Percentiles rank a stretch among this genome's conserved stretches.
Evolutionary conservation across 73 alveolate genomes (phyloP).

Genomic region (Symbiodinium pilosum): DNA sequence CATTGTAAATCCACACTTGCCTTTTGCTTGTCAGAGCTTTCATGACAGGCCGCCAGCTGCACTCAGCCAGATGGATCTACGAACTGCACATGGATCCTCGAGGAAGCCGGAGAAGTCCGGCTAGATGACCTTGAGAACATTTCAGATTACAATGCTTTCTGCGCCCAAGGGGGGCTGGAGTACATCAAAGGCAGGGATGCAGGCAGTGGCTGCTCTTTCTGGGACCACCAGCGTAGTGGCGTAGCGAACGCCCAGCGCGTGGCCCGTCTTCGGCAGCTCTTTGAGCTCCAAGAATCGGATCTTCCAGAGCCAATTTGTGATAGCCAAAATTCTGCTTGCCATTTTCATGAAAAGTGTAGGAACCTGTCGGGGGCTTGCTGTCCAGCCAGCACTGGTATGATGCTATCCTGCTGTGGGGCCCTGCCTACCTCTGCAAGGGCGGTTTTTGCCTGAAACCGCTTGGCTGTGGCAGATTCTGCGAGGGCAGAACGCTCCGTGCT

Average conservation of each 20-base stretch:
- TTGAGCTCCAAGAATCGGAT: background rate
- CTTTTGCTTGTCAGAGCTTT: too few relatives aligned
- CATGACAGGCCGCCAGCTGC: background rate
- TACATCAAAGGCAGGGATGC: background rate
- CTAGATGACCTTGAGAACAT: slow-evolving; percentile 14
- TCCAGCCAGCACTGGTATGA: background rate
- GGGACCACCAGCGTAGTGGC: slow-evolving; percentile 7
- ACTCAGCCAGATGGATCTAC: background rate
- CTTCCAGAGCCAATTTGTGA: slow-evolving; percentile 3
- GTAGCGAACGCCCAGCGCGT: background rate
- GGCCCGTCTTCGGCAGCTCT: background rate
- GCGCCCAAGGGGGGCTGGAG: background rate
- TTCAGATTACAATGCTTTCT: background rate
- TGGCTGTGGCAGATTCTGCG: too few relatives aligned
- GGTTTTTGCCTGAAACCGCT: background rate
- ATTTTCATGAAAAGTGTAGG: background rate
- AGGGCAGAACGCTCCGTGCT: too few relatives aligned
- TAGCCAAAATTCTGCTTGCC: slow-evolving; percentile 19
- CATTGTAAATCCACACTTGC: too few relatives aligned
- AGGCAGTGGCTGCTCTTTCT: slow-evolving; percentile 6
- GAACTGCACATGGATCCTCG: slow-evolving; percentile 8
- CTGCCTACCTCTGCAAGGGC: background rate
- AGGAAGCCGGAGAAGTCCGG: slow-evolving; percentile 12
- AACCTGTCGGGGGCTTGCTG: slow-evolving; percentile 5
- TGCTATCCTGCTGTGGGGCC: slow-evolving; percentile 25